Base-by-base conservation (phyloP, 78 protist genomes). In the Trichosphaerium sp. region DNA sequence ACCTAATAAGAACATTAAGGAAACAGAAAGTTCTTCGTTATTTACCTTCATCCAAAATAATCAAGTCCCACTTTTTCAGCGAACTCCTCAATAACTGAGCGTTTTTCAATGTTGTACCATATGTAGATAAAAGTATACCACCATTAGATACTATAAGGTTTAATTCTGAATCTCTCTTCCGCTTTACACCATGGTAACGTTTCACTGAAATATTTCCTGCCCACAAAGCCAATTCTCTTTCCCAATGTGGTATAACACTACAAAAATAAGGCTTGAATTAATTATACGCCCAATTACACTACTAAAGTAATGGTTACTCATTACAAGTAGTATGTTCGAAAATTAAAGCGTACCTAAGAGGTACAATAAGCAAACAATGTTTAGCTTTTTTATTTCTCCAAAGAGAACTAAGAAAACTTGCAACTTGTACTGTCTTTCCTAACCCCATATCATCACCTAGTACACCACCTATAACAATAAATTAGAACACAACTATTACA, bases 371-470 rank as follows among this genome's bases (percentile, higher is more conserved):
- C 10, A 77, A 58, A 4, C 71, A 26, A n/a, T 59, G 35, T 0
- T 31, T 31, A 6, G 63, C 56, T 18, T 23, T 60, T 4, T 47
- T 12, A 4, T 43, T 29, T 18, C 8, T 10, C 2, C 56, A 69
- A 51, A 77, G 35, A 12, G 41, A 25, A n/a, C 64, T 25, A 35
- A 77, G 62, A 38, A 77, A 69, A 3, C 72, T 15, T 23, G 71
- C 51, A 32, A 80, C 61, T 44, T 82, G 88, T 39, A 82, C 61
- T 11, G 88, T 85, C 61, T 85, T 85, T n/a, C 87, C 87, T 18
- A 80, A 54, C 47, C 86, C 91, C 84, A 79, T 75, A 58, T 76
- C 87, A n/a, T 85, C 87, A 25, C 69, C 79, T 12, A 73, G 52
- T n/a, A 59, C 62, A 43, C 69, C 69, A 21, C 51, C 51, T 18